Conservation (phyloP, 805 yeast genomes). For the Wickerhamiella australiensis region DNA sequence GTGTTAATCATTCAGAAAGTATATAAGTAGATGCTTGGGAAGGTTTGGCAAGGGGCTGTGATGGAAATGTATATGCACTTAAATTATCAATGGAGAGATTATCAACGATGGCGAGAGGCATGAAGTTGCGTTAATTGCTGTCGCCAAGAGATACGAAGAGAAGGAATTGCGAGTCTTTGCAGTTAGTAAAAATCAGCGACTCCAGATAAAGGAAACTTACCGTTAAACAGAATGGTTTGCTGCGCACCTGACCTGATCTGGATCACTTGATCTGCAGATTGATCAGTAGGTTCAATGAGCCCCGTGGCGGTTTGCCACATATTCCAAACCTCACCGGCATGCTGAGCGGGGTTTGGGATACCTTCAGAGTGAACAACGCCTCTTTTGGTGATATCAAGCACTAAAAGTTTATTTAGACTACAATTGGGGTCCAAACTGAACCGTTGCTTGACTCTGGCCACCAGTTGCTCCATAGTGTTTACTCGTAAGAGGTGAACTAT, state of each 20-base stretch:
- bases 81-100: too few relatives aligned
- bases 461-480: slow-evolving; percentile 7
- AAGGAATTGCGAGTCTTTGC: background rate
- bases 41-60: too few relatives aligned
- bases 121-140: background rate
- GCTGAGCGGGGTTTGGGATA: background rate
- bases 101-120: too few relatives aligned
- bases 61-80: too few relatives aligned
- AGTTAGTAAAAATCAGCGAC: background rate
- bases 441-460: background rate
- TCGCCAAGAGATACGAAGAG: background rate
- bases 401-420: background rate
- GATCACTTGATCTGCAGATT: slow-evolving; percentile 5
- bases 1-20: too few relatives aligned
- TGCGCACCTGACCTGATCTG: slow-evolving; percentile 3
- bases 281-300: slow-evolving; percentile 6
- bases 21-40: too few relatives aligned
- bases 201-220: background rate
- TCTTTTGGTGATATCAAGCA: background rate
- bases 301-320: slow-evolving; percentile 11
- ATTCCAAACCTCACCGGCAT: background rate
- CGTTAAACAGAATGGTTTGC: background rate
- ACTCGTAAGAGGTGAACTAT: background rate
- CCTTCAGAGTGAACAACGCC: background rate
- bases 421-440: background rate